These are phyloP conservation scores for Dactylis glomerata DNA, from an alignment of 176 grass and related monocot genomes.

Conservation along the genomic window DNA sequence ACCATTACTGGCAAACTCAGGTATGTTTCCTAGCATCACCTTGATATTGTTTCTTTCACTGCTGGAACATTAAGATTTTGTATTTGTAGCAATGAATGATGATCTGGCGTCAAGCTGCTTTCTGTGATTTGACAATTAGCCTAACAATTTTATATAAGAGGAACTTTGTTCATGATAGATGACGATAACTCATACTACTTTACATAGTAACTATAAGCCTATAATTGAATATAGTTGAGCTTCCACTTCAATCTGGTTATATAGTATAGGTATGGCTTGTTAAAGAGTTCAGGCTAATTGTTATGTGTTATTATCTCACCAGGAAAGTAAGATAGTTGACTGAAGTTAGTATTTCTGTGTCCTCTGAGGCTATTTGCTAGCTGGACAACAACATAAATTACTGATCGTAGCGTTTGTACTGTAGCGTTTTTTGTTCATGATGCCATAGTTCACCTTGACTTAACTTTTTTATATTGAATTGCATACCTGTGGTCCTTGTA, in stretches of 20 bases:
- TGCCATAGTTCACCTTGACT: background rate
- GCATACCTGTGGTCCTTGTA: background rate
- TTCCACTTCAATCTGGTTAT: background rate
- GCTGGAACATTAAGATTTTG: background rate
- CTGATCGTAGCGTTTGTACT: background rate
- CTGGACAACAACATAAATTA: background rate
- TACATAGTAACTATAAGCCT: background rate
- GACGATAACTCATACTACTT: background rate
- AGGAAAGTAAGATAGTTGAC: background rate
- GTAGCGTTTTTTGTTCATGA: background rate
- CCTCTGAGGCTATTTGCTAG: background rate
- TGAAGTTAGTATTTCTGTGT: background rate
- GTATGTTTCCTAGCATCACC: constrained; percentile 38
- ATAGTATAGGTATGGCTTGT: background rate
- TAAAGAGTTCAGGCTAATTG: background rate
- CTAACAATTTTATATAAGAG: background rate
- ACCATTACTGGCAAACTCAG: constrained; percentile 99
- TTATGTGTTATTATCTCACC: background rate
- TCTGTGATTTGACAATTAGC: background rate
- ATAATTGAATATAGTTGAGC: background rate
- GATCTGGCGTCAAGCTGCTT: background rate
- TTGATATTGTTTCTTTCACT: background rate
- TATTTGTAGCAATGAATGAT: constrained; percentile 15
- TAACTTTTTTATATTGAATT: background rate
- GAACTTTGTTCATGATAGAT: background rate